Evolutionary conservation across 2,329 filamentous ascomycete genomes (phyloP).

Genomic region (Fusarium stilboides): DNA sequence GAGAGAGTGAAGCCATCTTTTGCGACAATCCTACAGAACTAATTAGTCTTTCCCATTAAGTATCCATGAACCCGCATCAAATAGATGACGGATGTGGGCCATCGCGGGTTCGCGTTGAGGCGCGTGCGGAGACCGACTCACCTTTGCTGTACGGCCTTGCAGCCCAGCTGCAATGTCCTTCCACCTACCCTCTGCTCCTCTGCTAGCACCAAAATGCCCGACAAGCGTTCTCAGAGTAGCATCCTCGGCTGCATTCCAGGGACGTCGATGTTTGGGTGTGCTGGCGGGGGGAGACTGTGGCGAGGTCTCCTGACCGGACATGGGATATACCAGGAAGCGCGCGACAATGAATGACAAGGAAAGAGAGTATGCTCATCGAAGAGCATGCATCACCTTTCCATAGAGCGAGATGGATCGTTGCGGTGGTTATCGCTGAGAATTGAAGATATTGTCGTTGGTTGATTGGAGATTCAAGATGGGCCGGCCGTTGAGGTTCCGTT

Average conservation of each 20-base stretch:
- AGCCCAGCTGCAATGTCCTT: conserved; percentile 49
- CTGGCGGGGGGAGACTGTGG: conserved; percentile 43
- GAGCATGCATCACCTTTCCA: conserved; percentile 24
- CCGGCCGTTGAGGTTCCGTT: conserved; percentile 26
- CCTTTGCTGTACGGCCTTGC: conserved; percentile 50
- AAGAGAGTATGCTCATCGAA: neutral
- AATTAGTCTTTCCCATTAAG: neutral
- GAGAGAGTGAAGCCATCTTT: conserved; percentile 53
- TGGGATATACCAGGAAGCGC: conserved; percentile 21
- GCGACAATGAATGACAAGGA: neutral
- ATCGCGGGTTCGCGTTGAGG: conserved; percentile 8
- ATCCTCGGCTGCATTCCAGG: conserved; percentile 49
- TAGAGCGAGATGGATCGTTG: conserved; percentile 4
- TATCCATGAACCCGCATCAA: neutral
- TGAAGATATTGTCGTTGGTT: conserved; percentile 12
- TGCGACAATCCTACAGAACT: conserved; percentile 45
- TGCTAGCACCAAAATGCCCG: conserved; percentile 48
- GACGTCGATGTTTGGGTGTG: conserved; percentile 44
- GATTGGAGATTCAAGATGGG: conserved; percentile 31
- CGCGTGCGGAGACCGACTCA: conserved; percentile 29
- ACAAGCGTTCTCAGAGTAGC: conserved; percentile 48
- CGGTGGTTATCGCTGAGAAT: neutral
- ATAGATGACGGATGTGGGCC: conserved; percentile 1
- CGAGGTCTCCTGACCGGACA: conserved; percentile 46
- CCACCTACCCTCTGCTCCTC: conserved; percentile 49